These are phyloP conservation scores for Fomitopsis betulina DNA, from an alignment of 1,284 basidiomycete genomes.

Conservation along the genomic window DNA sequence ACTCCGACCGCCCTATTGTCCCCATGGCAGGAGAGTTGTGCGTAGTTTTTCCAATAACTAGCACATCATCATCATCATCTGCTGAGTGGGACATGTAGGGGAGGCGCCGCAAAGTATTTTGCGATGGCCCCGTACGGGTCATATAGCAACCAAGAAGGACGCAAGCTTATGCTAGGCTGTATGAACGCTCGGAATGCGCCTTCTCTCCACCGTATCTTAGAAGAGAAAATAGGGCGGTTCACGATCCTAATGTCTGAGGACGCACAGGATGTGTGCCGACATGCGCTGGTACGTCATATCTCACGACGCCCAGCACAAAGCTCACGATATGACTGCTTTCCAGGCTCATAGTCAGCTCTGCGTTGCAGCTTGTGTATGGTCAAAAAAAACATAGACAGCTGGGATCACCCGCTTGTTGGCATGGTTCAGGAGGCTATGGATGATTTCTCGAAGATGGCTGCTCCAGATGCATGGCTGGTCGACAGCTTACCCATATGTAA, in stretches of 20 bases:
- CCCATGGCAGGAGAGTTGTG: conserved; percentile 11
- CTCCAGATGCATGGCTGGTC: conserved; percentile 19
- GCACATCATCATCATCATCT: no score
- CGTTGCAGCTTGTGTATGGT: conserved; percentile 3
- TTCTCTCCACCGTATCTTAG: neutral
- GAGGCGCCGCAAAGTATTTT: no score
- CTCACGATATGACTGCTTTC: neutral
- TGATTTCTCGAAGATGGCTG: neutral
- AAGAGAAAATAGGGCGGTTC: neutral
- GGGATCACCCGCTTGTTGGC: neutral
- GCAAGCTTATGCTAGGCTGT: neutral
- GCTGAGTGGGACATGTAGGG: no score
- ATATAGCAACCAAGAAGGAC: neutral
- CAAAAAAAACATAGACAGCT: neutral
- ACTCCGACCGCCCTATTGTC: conserved; percentile 10
- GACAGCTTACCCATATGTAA: conserved; percentile 11
- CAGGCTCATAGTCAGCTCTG: conserved; percentile 3
- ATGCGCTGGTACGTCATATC: neutral
- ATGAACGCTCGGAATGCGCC: neutral
- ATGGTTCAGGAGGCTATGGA: neutral
- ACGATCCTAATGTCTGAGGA: neutral
- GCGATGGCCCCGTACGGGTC: no score
- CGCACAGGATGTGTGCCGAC: neutral
- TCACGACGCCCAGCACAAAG: neutral
- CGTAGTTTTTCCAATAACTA: neutral